Evolutionary conservation across 148 eudicot species (phyloP), one percentile per base, ranked within the genome.

Genomic region (Amaranthus hypochondriacus): DNA sequence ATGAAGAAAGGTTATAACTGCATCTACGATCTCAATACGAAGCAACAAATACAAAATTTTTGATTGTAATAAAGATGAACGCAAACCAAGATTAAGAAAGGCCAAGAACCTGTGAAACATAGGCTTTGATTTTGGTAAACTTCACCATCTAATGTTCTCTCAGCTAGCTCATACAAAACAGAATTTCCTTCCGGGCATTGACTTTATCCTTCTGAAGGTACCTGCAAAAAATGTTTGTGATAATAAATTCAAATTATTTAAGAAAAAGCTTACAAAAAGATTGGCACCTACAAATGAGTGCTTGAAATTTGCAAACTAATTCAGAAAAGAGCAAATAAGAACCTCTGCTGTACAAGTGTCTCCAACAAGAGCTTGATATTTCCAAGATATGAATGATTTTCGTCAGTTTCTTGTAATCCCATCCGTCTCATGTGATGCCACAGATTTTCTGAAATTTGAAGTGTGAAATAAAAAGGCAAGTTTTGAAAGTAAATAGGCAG

Each of bases 291-390:
- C 39, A 28, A 28, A 28, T 28, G 39, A 28, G 1, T 0, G 39
- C 1, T 28, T 28, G 39, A 28, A 0, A 28, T 28, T 28, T 28
- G 39, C 39, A 28, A 28, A 28, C 39, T 28, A 28, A 28, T 56
- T 63, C 14, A 39, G 14, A 79, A 66, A 13, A 10, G 2, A 70
- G 43, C 48, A 67, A 66, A 80, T 50, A 70, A 72, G 60, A 57
- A 95, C 98, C 97, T 92, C 84, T 95, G 98, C 48, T 90, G 97
- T 68, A 90, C 96, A 69, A 92, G 88, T 39, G 85, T 66, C 84
- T 95, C 98, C 74, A 92, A 74, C 43, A 89, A 79, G 79, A 76
- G 86, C 78, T 90, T 95, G 67, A 78, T 84, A 81, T 86, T 95
- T 59, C 92, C 93, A 52, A 92, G 68, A 61, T 73, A 70, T 21